A percentile compares a stretch with the other conserved stretches of the same genome.
phyloP scores from a whole-genome alignment of 2,329 filamentous ascomycete species.

The Graphiopsis chlorocephala region DNA sequence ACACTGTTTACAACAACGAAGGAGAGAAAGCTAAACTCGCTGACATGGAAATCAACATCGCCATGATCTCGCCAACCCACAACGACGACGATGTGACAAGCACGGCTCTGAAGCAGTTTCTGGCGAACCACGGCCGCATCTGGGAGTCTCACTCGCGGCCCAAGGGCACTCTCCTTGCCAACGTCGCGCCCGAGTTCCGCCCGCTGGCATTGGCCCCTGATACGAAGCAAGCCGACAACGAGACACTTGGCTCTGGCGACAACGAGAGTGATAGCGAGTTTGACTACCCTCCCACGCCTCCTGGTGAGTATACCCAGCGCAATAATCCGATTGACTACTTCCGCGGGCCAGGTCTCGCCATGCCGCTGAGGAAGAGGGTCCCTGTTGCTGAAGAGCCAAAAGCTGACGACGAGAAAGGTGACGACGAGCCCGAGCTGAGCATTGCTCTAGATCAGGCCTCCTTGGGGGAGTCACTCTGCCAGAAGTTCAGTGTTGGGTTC shows the following conservation, averaged over 20 bases:
- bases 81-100: background rate
- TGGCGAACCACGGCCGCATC: background rate
- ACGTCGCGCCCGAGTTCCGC: background rate
- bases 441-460: too few species aligned
- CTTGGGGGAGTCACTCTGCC: background rate
- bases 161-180: background rate
- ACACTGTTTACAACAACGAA: slow-evolving; percentile 14
- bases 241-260: background rate
- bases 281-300: too few species aligned
- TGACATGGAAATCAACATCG: slow-evolving; percentile 19
- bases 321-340: too few species aligned
- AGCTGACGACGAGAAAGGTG: background rate
- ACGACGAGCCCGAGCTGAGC: too few species aligned
- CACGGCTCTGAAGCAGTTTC: background rate
- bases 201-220: background rate
- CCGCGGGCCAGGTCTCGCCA: background rate
- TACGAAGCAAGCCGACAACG: background rate
- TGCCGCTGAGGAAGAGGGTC: background rate
- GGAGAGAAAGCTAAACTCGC: background rate
- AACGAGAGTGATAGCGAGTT: background rate
- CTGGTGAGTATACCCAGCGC: too few species aligned
- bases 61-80: slow-evolving; percentile 24
- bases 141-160: background rate
- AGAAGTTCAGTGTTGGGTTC: slow-evolving; percentile 21
- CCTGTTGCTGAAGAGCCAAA: background rate